These are phyloP conservation scores for Sugiyamaella grinbergsii DNA, from an alignment of 1,139 yeast genomes.

Conservation along the genomic window DNA sequence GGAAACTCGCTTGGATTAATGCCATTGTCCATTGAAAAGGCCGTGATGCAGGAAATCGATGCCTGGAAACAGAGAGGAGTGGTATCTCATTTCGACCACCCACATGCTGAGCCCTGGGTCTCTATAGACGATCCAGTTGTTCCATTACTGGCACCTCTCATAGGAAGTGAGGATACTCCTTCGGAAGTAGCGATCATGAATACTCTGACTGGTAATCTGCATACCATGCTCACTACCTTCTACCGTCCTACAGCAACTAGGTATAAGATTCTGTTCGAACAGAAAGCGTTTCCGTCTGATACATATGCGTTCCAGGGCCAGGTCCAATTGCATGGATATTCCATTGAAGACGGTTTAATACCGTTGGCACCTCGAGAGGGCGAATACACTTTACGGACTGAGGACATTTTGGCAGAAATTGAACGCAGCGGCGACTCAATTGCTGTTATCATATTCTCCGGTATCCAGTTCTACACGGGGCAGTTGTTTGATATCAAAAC, in stretches of 20 bases:
- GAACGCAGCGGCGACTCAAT: constrained; percentile 61
- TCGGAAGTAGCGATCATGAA: constrained; percentile 86
- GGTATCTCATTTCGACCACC: constrained; percentile 73
- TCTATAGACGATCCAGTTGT: constrained; percentile 77
- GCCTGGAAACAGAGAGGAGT: constrained; percentile 86
- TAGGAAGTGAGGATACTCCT: constrained; percentile 63
- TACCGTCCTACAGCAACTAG: constrained; percentile 61
- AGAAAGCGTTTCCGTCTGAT: constrained; percentile 90
- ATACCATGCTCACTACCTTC: constrained; percentile 70
- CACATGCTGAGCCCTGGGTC: constrained; percentile 66
- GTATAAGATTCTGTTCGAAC: constrained; percentile 77
- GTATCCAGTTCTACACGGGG: constrained; percentile 91
- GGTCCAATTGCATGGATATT: constrained; percentile 62
- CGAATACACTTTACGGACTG: constrained; percentile 59
- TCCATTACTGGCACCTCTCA: constrained; percentile 67
- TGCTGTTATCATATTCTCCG: constrained; percentile 79
- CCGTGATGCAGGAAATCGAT: constrained; percentile 65
- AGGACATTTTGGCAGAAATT: constrained; percentile 60
- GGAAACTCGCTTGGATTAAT: constrained; percentile 91
- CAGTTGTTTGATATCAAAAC: constrained; percentile 72
- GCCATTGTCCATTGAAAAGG: constrained; percentile 65
- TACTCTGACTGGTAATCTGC: constrained; percentile 78
- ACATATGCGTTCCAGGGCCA: constrained; percentile 81
- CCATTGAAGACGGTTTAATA: constrained; percentile 60
- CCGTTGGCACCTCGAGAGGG: constrained; percentile 62